Conservation (phyloP, 2,329 filamentous ascomycete genomes). For the Alternaria metachromatica region DNA sequence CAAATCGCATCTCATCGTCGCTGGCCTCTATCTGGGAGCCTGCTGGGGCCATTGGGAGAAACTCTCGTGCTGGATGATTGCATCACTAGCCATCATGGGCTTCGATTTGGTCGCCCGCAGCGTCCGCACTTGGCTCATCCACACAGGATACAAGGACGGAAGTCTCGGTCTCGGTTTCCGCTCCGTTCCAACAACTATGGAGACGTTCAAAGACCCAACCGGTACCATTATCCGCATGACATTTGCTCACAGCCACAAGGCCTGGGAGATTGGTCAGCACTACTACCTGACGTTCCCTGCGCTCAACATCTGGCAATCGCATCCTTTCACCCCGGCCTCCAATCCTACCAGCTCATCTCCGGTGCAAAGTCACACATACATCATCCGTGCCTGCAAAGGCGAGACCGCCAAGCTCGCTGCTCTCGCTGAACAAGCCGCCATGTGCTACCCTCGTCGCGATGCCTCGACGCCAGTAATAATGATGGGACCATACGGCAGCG, state of each 20-base stretch:
- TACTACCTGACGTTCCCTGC: constrained; percentile 9
- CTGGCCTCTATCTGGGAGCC: constrained; percentile 7
- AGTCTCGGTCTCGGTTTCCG: constrained; percentile 5
- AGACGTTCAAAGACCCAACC: constrained; percentile 5
- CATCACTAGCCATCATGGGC: constrained; percentile 5
- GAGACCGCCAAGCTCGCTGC: constrained; percentile 6
- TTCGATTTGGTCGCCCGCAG: constrained; percentile 5
- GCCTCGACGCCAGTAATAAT: constrained; percentile 10
- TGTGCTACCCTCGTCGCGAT: constrained; percentile 3
- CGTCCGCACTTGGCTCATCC: constrained; percentile 6
- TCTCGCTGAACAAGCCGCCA: constrained; percentile 8
- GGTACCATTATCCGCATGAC: constrained; percentile 6
- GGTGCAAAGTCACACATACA: constrained; percentile 4
- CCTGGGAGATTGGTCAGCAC: constrained; percentile 8
- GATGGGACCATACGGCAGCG: constrained; percentile 9
- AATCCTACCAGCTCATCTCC: constrained; percentile 3
- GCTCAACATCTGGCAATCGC: constrained; percentile 12
- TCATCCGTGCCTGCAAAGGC: constrained; percentile 10
- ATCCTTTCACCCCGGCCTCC: constrained; percentile 4
- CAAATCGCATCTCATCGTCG: constrained; percentile 9
- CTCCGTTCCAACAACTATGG: constrained; percentile 3
- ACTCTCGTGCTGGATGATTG: constrained; percentile 9
- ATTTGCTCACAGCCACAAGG: constrained; percentile 1
- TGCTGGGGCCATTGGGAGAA: constrained; percentile 12
- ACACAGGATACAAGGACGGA: constrained; percentile 2